These are phyloP conservation scores for Kentomonas sorsogonicus DNA, from an alignment of 208 protist species.

Conservation along the genomic window DNA sequence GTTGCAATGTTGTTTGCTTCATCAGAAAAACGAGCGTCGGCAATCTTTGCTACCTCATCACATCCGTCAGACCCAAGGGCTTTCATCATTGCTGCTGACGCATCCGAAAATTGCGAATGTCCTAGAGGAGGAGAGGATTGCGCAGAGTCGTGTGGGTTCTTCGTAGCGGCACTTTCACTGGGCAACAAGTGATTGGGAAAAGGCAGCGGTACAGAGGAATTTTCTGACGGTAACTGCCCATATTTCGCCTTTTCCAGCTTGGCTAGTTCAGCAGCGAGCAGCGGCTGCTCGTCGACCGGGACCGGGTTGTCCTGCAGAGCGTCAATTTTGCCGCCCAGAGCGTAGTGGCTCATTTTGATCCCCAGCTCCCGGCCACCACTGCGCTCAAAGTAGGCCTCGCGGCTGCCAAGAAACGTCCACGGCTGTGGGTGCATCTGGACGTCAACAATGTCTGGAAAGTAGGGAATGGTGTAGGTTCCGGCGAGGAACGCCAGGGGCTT, in stretches of 20 bases:
- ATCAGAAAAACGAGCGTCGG: too few species aligned
- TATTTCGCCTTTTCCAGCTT: slow-evolving; percentile 41
- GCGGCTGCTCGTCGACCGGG: slow-evolving; percentile 29
- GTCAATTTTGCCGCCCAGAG: slow-evolving; percentile 35
- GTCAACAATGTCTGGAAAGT: slow-evolving; percentile 88
- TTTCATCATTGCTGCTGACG: too few species aligned
- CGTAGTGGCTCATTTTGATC: slow-evolving; percentile 53
- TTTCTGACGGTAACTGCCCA: too few species aligned
- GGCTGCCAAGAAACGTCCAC: slow-evolving; percentile 80
- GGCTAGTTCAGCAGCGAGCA: slow-evolving; percentile 52
- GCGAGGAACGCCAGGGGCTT: slow-evolving; percentile 51
- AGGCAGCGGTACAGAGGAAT: too few species aligned
- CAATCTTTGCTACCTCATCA: too few species aligned
- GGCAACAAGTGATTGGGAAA: too few species aligned
- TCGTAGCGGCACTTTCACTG: too few species aligned
- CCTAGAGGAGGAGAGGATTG: too few species aligned
- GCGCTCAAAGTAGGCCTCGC: slow-evolving; percentile 76
- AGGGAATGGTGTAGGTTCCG: slow-evolving; percentile 78
- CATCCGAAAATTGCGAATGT: too few species aligned
- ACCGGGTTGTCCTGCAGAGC: slow-evolving; percentile 61
- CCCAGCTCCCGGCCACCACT: slow-evolving; percentile 55
- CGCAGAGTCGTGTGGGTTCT: too few species aligned
- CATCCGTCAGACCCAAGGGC: too few species aligned
- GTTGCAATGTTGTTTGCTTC: too few species aligned
- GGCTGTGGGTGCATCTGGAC: slow-evolving; percentile 71